Evolutionary conservation across 768 basidiomycete species (phyloP), one percentile per base, ranked within the genome.

Genomic region (Piloderma croceum): DNA sequence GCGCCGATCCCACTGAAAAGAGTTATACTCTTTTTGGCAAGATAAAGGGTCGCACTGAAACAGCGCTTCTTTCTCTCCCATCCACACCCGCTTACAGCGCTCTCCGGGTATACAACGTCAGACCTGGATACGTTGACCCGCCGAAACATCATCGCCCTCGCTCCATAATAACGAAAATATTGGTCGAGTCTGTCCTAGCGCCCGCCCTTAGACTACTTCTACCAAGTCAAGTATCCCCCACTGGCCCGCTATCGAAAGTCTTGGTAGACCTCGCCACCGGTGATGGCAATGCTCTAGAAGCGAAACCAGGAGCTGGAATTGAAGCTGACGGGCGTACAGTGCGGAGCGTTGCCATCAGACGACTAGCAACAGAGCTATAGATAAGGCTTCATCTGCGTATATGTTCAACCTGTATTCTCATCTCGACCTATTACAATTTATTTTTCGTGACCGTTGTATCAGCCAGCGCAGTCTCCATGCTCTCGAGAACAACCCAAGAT

Each of bases 251-350:
- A n/a, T 42, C 53, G 13, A 44, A 48, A 21, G 54, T 50, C 11
- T 41, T 57, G 1, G 46, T 50, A 3, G 46, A 46, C 5, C 43
- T 60, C 19, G 57, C 47, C 5, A 50, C 38, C 2, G 51, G 58
- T 7, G 49, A 60, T 34, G 58, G 57, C 27, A 24, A 50, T 4
- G 48, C 57, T 2, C 4, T 59, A 6, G 29, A n/a, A n/a, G n/a
- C n/a, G n/a, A n/a, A n/a, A n/a, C n/a, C 46, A 1, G 59, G 48
- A 15, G 36, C 18, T 7, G 57, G 54, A 7, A 42, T 59, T 4
- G 54, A 57, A 34, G 52, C 47, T 23, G 49, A 47, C 2, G 58
- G 74, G 51, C n/a, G n/a, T n/a, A n/a, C n/a, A n/a, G n/a, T n/a
- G n/a, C n/a, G n/a, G n/a, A n/a, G n/a, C n/a, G n/a, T n/a, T n/a